Base-by-base conservation (phyloP, 306 rosid genomes). In the Trichosanthes truncata region DNA sequence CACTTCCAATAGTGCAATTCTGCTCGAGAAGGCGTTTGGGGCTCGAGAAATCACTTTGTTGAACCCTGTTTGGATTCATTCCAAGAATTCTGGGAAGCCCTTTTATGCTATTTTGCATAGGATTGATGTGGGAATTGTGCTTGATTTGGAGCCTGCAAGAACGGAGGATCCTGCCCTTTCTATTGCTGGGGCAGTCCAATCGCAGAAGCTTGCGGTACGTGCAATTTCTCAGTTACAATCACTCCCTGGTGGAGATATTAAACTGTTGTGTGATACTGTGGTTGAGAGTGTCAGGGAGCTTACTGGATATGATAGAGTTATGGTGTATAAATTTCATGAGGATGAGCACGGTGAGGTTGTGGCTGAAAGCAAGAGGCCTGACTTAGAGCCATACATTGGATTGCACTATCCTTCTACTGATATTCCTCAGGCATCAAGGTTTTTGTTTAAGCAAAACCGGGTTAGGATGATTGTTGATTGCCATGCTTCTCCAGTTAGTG, bases 261-360 rank as follows among this genome's bases (percentile, higher is more conserved):
- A 87, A 82, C 78, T 89, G 40, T 79, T 96, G 20, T 93, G 98
- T 60, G 93, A 91, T 25, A 77, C 98, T 29, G 99, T 93, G 8
- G 99, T 96, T 6, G 89, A 88, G 83, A 84, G 97, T 57, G 98
- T 96, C 7, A 81, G 91, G 60, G 97, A 93, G 77, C 87, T 96
- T 74, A 96, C 98, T 0, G 91, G 90, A 4, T 96, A 93, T 68
- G 99, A 96, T 75, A 85, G 99, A 62, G 99, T 96, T 14, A 96
- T 96, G 99, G 99, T 96, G 60, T 96, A 93, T 78, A 93, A 86
- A 62, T 96, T 96, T 77, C 99, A 96, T n/a, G 99, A 96, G 76
- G 99, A 96, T 82, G 99, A 93, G 72, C 99, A 96, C 43, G 99
- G 99, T 12, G 99, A 96, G 87, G 99, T 96, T 83, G 88, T 96